Percentiles rank a stretch among this genome's conserved stretches.
Conservation (phyloP, 441 rosid species). For the Dalechampia spathulata region DNA sequence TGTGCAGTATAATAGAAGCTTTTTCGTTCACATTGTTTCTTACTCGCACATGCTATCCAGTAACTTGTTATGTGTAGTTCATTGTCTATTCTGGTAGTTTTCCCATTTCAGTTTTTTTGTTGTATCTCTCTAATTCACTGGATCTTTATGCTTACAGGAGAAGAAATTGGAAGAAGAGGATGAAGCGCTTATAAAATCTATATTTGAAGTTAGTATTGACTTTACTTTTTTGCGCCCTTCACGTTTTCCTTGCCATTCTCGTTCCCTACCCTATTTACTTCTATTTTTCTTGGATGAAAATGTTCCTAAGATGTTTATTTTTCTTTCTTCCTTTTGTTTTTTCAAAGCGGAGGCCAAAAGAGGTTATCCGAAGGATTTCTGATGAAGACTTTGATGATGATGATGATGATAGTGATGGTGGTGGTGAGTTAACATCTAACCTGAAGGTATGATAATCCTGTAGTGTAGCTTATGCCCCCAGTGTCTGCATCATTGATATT, state of each 20-base stretch:
- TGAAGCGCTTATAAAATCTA: constrained; percentile 68
- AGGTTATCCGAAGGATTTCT: constrained; percentile 56
- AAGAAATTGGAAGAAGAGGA: constrained; percentile 87
- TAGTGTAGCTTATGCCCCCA: not conserved
- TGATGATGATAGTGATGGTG: constrained; percentile 41
- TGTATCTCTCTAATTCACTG: not conserved
- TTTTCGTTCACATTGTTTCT: not conserved
- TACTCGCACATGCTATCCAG: no score
- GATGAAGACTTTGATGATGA: constrained; percentile 54
- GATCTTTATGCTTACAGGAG: constrained; percentile 36
- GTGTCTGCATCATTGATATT: not conserved
- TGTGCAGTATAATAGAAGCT: not conserved
- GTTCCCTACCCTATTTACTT: not conserved
- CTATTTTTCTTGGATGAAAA: constrained; percentile 7
- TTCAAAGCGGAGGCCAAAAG: constrained; percentile 40
- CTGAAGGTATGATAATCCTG: constrained; percentile 26
- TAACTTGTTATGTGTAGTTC: no score
- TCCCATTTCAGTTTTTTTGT: no score
- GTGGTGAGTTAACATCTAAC: constrained; percentile 13
- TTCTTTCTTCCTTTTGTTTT: constrained; percentile 11
- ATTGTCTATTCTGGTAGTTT: no score
- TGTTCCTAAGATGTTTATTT: constrained; percentile 8
- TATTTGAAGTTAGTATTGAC: constrained; percentile 52
- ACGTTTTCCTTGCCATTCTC: not conserved
- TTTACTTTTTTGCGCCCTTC: not conserved